Conservation (phyloP, 768 basidiomycete species). For the Auricularia auricula-judae region DNA sequence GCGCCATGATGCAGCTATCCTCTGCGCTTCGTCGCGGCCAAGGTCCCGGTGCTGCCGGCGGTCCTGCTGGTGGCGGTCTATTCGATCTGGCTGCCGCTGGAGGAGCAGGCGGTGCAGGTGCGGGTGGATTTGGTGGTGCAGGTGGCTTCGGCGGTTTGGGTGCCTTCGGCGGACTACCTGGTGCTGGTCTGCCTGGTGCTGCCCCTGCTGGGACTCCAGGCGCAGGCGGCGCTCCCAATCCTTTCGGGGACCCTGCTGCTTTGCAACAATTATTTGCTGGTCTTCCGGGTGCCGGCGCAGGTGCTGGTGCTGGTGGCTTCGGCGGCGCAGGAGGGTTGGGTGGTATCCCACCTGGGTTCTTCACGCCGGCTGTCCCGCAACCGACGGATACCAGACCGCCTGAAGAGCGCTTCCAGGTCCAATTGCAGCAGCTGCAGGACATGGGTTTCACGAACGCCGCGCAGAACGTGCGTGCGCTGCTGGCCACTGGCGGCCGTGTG, state of each 20-base stretch:
- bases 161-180: constrained; percentile 1
- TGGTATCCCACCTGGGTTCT: constrained; percentile 11
- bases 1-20: constrained; percentile 69
- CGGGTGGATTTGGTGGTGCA: constrained; percentile 12
- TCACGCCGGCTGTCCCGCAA: constrained; percentile 24
- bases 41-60: constrained; percentile 14
- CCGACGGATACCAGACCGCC: constrained; percentile 65
- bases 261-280: constrained; percentile 30
- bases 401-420: constrained; percentile 87
- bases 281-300: constrained; percentile 2
- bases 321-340: constrained; percentile 8
- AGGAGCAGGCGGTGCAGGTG: constrained; percentile 17
- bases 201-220: constrained; percentile 12
- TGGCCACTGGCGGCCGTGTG: constrained; percentile 89
- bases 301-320: constrained; percentile 18
- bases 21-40: constrained; percentile 30
- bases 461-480: constrained; percentile 82
- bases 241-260: constrained; percentile 32
- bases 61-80: constrained; percentile 12
- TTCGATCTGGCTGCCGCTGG: constrained; percentile 7
- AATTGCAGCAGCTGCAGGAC: constrained; percentile 82
- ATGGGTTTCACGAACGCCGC: constrained; percentile 90
- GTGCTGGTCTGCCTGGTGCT: constrained; percentile 9
- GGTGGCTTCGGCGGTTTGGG: constrained; percentile 7
- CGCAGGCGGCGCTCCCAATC: constrained; percentile 13